Evolutionary conservation across 495 filamentous ascomycete genomes (phyloP), one percentile per base, ranked within the genome.

Genomic region (Penicillium maclennaniae): DNA sequence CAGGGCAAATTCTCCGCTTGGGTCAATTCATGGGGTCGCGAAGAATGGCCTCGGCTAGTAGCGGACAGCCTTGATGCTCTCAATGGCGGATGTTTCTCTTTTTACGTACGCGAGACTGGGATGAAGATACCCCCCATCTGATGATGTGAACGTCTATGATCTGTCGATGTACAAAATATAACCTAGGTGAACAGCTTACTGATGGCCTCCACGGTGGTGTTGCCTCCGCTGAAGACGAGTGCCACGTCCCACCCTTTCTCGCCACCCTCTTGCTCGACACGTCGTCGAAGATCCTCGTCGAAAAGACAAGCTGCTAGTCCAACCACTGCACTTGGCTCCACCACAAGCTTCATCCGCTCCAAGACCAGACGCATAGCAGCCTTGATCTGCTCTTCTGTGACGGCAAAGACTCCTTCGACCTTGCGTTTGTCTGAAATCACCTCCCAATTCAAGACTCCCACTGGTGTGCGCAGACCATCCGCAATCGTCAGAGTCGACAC

Each of bases 301-400:
- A 81, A 96, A 60, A 98, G 68, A 51, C 83, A 86, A 6, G 87
- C 87, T 5, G 93, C 93, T 58, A 98, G 68, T 14, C 85, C 84
- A 19, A 98, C 92, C 3, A 86, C 90, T 3, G 92, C 82, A 67
- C 88, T 92, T 43, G 93, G 93, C 75, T 98, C 93, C 21, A 97
- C 81, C 40, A 96, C 80, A 40, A 95, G 72, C 82, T 97, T 97
- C 81, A 96, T 84, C 52, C 92, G 71, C 78, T 98, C 92, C 63
- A 92, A 67, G 27, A 92, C 87, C 60, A 97, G 65, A 54, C 75
- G 70, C 82, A 97, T 75, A 4, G 92, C 87, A 9, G 69, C 69
- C 69, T 81, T 81, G 69, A 98, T 96, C 73, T 96, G 82, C 56
- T 84, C 84, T 67, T 97, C 93, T 7, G 75, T 83, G 0, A 92